Evolutionary conservation across 2,329 filamentous ascomycete genomes (phyloP).

Genomic region (Cladosporium sp.): DNA sequence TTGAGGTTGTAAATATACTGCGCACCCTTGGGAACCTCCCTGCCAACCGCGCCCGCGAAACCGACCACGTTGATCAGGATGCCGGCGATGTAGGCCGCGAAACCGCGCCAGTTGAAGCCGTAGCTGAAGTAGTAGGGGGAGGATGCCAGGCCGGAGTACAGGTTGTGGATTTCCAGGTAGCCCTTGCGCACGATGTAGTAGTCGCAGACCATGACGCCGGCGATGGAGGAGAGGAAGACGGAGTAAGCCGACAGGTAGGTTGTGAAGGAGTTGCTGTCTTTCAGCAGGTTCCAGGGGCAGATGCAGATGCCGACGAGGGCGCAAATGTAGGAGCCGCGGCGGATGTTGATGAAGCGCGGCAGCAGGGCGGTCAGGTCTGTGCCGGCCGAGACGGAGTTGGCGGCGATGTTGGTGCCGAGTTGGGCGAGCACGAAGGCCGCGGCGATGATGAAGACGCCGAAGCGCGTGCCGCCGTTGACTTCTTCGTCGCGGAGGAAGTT

Average conservation of each 20-base stretch:
- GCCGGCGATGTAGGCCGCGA: slow-evolving; percentile 74
- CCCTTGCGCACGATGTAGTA: slow-evolving; percentile 84
- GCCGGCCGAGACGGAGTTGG: slow-evolving; percentile 40
- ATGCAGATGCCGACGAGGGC: slow-evolving; percentile 36
- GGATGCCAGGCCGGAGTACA: slow-evolving; percentile 67
- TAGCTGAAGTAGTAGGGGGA: slow-evolving; percentile 70
- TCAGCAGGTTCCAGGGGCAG: slow-evolving; percentile 44
- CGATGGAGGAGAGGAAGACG: slow-evolving; percentile 90
- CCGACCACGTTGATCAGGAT: slow-evolving; percentile 90
- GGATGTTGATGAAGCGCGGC: slow-evolving; percentile 41
- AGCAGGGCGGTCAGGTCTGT: slow-evolving; percentile 40
- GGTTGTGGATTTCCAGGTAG: slow-evolving; percentile 70
- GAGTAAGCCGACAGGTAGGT: slow-evolving; percentile 90
- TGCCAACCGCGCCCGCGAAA: slow-evolving; percentile 77
- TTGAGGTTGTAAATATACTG: slow-evolving; percentile 87
- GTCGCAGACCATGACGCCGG: slow-evolving; percentile 82
- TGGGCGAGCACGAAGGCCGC: slow-evolving; percentile 45
- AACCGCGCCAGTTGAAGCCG: slow-evolving; percentile 80
- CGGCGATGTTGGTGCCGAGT: slow-evolving; percentile 43
- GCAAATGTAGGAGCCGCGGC: slow-evolving; percentile 52
- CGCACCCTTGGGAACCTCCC: slow-evolving; percentile 68
- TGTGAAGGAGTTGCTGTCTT: slow-evolving; percentile 73
- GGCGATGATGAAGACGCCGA: slow-evolving; percentile 49
- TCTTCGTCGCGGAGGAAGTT: slow-evolving; percentile 38
- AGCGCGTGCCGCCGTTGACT: slow-evolving; percentile 42